These are phyloP conservation scores for Lachnellula cervina DNA, from an alignment of 2,329 filamentous ascomycete genomes.

Conservation along the genomic window DNA sequence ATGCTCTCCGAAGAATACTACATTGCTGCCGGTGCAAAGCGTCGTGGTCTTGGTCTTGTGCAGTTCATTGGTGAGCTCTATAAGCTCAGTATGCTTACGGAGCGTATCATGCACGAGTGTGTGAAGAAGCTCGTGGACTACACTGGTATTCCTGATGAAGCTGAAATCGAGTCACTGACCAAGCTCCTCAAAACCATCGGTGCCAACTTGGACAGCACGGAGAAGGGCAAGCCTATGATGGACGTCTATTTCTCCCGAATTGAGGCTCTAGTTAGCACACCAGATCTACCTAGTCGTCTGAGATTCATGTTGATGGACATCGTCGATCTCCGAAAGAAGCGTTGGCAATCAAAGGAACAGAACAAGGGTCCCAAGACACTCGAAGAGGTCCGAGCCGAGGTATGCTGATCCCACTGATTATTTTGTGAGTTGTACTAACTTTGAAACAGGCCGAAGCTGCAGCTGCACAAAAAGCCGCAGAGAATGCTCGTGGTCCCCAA, in stretches of 20 bases:
- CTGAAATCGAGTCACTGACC: slow-evolving; percentile 91
- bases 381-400: slow-evolving; percentile 80
- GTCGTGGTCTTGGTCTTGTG: slow-evolving; percentile 93
- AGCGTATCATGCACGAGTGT: slow-evolving; percentile 99
- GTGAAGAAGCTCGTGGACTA: slow-evolving; percentile 96
- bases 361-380: slow-evolving; percentile 98
- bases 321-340: slow-evolving; percentile 70
- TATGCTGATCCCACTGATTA: slow-evolving; percentile 35
- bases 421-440: slow-evolving; percentile 24
- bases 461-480: slow-evolving; percentile 75
- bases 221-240: slow-evolving; percentile 83
- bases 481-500: slow-evolving; percentile 56
- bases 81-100: slow-evolving; percentile 97
- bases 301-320: slow-evolving; percentile 97
- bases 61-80: slow-evolving; percentile 99
- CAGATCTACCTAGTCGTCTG: slow-evolving; percentile 78
- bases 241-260: slow-evolving; percentile 92
- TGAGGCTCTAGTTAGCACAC: slow-evolving; percentile 71
- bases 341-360: slow-evolving; percentile 81
- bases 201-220: slow-evolving; percentile 74
- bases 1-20: slow-evolving; percentile 98
- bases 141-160: slow-evolving; percentile 86
- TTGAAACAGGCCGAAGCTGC: slow-evolving; percentile 58
- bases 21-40: slow-evolving; percentile 85
- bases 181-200: slow-evolving; percentile 92